Evolutionary conservation across 2,329 filamentous ascomycete species (phyloP).

Genomic region (Ascochyta viciae-villosae): DNA sequence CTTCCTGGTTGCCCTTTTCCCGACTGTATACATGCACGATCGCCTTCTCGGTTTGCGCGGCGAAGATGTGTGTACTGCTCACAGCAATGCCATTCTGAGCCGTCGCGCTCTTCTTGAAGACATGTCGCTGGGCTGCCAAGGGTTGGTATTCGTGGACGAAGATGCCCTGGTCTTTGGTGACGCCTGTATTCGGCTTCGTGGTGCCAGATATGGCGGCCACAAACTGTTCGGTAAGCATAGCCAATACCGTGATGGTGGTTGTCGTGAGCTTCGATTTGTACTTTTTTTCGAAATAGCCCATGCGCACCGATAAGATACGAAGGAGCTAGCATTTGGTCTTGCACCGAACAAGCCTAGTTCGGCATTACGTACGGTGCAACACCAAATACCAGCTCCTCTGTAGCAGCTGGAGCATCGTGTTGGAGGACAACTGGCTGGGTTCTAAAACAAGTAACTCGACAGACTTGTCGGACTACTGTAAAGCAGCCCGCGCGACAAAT

Average conservation of each 20-base stretch:
- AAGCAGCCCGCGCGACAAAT: too few species aligned
- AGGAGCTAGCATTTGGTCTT: too few species aligned
- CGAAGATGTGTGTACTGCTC: slow-evolving; percentile 83
- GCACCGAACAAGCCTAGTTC: too few species aligned
- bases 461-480: too few species aligned
- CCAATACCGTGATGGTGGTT: slow-evolving; percentile 4
- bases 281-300: too few species aligned
- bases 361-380: too few species aligned
- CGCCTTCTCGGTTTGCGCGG: slow-evolving; percentile 89
- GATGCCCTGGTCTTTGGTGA: slow-evolving; percentile 81
- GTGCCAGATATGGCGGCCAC: slow-evolving; percentile 56
- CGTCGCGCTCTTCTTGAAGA: slow-evolving; percentile 93
- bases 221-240: slow-evolving; percentile 60
- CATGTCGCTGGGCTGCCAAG: slow-evolving; percentile 72
- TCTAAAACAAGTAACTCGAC: too few species aligned
- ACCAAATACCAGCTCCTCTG: too few species aligned
- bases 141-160: slow-evolving; percentile 85
- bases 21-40: slow-evolving; percentile 92
- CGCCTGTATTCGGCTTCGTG: slow-evolving; percentile 54
- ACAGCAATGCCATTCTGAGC: slow-evolving; percentile 79
- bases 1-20: slow-evolving; percentile 84
- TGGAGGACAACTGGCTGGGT: too few species aligned
- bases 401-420: too few species aligned
- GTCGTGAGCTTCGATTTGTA: slow-evolving; percentile 11
- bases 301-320: too few species aligned